These are phyloP conservation scores for Termitomyces sp. DNA, from an alignment of 768 basidiomycete species.

Conservation along the genomic window DNA sequence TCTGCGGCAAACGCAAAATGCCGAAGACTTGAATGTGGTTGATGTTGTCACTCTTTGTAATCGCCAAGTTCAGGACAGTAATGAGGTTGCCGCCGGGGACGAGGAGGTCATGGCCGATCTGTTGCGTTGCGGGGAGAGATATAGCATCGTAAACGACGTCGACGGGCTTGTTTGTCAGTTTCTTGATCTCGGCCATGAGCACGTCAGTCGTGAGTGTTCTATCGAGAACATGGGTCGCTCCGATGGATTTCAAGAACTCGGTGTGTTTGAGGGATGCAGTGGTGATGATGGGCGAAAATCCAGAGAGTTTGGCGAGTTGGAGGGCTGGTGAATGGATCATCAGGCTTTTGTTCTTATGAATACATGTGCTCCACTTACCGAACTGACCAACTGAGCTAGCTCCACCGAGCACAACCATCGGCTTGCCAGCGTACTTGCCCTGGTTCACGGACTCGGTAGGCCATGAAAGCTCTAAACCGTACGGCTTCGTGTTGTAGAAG, in stretches of 20 bases:
- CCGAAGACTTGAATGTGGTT: conserved; percentile 10
- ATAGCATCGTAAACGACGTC: conserved; percentile 25
- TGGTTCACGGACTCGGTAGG: conserved; percentile 20
- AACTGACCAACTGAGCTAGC: conserved; percentile 24
- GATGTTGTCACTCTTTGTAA: conserved; percentile 29
- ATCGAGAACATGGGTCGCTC: conserved; percentile 35
- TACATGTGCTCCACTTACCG: conserved; percentile 11
- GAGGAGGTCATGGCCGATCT: conserved; percentile 21
- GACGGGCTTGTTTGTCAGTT: conserved; percentile 17
- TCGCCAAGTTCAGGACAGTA: conserved; percentile 28
- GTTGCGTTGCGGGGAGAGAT: conserved; percentile 19
- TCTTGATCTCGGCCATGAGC: conserved; percentile 21
- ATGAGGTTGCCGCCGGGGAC: conserved; percentile 31
- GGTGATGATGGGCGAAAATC: conserved; percentile 36
- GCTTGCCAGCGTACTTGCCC: conserved; percentile 26
- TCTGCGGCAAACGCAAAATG: conserved; percentile 18
- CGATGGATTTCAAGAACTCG: conserved; percentile 27
- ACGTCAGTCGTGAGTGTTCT: conserved; percentile 13
- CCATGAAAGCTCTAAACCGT: conserved; percentile 21
- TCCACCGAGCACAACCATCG: conserved; percentile 27
- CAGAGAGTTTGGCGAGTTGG: conserved; percentile 36
- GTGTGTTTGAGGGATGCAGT: conserved; percentile 34
- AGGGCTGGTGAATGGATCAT: conserved; percentile 23
- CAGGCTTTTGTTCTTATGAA: background rate
- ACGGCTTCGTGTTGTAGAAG: conserved; percentile 23